Percentiles rank a stretch among this genome's conserved stretches.
Evolutionary conservation across 805 yeast genomes (phyloP).

Genomic region (Kluyveromyces dobzhanskii): DNA sequence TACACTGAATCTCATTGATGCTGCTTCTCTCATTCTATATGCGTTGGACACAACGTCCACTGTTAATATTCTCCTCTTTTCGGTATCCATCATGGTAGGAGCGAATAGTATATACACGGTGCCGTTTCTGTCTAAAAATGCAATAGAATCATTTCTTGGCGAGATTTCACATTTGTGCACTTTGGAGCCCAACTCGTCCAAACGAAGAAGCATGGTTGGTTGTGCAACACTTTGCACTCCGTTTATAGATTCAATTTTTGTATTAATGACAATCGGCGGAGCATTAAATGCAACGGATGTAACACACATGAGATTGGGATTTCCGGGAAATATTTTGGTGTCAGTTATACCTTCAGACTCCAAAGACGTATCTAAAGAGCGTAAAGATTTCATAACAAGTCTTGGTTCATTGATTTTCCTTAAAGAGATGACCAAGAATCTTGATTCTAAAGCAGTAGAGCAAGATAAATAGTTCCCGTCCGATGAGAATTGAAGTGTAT

Average conservation of each 20-base stretch:
- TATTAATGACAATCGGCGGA: slow-evolving; percentile 59
- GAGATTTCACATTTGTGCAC: slow-evolving; percentile 70
- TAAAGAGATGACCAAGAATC: slow-evolving; percentile 69
- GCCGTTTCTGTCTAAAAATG: slow-evolving; percentile 74
- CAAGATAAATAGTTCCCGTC: slow-evolving; percentile 67
- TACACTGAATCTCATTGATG: slow-evolving; percentile 63
- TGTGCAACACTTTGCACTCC: slow-evolving; percentile 41
- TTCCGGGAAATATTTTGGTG: slow-evolving; percentile 61
- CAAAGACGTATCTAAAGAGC: slow-evolving; percentile 54
- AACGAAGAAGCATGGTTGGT: slow-evolving; percentile 50
- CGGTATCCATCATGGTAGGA: slow-evolving; percentile 48
- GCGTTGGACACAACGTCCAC: slow-evolving; percentile 78
- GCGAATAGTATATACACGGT: slow-evolving; percentile 60
- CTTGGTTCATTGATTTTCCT: slow-evolving; percentile 56
- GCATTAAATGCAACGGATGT: slow-evolving; percentile 57
- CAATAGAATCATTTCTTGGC: slow-evolving; percentile 81
- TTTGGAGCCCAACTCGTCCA: slow-evolving; percentile 74
- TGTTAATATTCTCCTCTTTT: slow-evolving; percentile 39
- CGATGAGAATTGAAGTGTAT: slow-evolving; percentile 61
- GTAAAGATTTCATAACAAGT: slow-evolving; percentile 56
- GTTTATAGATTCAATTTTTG: slow-evolving; percentile 42
- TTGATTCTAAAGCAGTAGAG: slow-evolving; percentile 57
- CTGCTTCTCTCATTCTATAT: slow-evolving; percentile 64
- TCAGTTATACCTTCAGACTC: slow-evolving; percentile 90
- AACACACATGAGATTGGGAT: slow-evolving; percentile 43